Evolutionary conservation across 768 basidiomycete species (phyloP).

Genomic region (Neoboletus brunneissimus): DNA sequence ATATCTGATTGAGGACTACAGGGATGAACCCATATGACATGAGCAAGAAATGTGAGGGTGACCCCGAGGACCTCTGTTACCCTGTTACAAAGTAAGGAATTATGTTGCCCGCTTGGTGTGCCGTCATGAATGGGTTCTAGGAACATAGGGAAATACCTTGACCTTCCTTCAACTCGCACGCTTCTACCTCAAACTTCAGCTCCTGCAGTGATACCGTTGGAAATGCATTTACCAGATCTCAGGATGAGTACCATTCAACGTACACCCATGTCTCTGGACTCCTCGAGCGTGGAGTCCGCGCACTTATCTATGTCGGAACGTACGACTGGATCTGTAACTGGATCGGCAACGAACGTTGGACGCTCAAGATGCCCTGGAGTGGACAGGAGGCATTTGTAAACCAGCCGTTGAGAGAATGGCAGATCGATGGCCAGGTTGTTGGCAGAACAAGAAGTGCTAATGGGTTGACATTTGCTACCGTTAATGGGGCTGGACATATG

Average conservation of each 20-base stretch:
- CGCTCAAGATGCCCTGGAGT: conserved; percentile 70
- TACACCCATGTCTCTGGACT: conserved; percentile 44
- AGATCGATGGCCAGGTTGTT: conserved; percentile 43
- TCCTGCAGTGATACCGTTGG: conserved; percentile 44
- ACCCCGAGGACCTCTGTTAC: conserved; percentile 51
- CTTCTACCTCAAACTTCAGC: conserved; percentile 45
- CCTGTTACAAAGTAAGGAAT: conserved; percentile 41
- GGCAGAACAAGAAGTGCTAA: conserved; percentile 55
- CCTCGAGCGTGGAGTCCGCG: conserved; percentile 71
- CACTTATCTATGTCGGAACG: conserved; percentile 73
- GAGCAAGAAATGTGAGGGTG: conserved; percentile 54
- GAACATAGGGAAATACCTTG: conserved; percentile 59
- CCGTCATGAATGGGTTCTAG: conserved; percentile 33
- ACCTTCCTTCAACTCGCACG: conserved; percentile 49
- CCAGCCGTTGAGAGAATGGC: conserved; percentile 58
- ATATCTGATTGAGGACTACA: conserved; percentile 10
- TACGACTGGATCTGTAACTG: conserved; percentile 82
- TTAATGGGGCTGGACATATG: conserved; percentile 76
- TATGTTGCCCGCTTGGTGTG: background rate
- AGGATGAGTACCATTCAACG: conserved; percentile 39
- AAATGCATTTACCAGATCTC: conserved; percentile 42
- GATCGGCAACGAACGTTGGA: conserved; percentile 76
- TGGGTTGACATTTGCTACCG: conserved; percentile 65
- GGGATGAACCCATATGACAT: conserved; percentile 68
- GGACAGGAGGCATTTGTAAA: conserved; percentile 50